Base-by-base conservation (phyloP, 2,329 filamentous ascomycete genomes). In the Cordyceps tenuipes region DNA sequence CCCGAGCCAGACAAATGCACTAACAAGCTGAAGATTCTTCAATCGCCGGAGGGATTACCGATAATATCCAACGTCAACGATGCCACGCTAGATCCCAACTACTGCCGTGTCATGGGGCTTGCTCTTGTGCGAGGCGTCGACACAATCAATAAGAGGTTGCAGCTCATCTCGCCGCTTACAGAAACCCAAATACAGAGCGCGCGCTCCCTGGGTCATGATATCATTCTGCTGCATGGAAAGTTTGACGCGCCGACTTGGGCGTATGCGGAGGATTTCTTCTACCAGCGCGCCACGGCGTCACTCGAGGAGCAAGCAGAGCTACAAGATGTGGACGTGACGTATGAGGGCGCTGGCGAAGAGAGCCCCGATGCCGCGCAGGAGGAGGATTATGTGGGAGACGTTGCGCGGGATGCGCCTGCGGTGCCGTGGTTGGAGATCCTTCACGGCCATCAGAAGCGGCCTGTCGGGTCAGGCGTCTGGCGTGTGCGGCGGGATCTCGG, bases 121-220 rank as follows among this genome's bases (percentile, higher is more conserved):
- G 87, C 82, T 0, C 76, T 93, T 9, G 71, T 94, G n/a, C 82
- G 88, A 1, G 87, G 85, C 5, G 83, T 92, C 61, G 86, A 92
- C 67, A 67, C 73, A 0, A 68, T 72, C 23, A 76, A 72, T 0
- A 74, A 77, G 3, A 69, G 76, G 6, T 72, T 93, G 3, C 85
- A 91, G 61, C 67, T 93, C 1, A 68, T 91, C 2, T 87, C 86
- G 0, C 88, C 89, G 0, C 75, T 86, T 7, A 60, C 75, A 0
- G 56, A 69, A 0, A 65, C 71, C 3, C 66, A 70, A 3, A 75
- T 84, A 17, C 69, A 73, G 43, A 68, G 72, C 10, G 68, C 78
- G 19, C 73, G 68, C 47, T 67, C 71, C 8, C 69, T 71, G 31
- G 79, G 79, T 0, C 74, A 77, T 36, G 73, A 77, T 17, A 73